phyloP scores from a whole-genome alignment of 768 basidiomycete species.

The Symmetrospora coprosmae region DNA sequence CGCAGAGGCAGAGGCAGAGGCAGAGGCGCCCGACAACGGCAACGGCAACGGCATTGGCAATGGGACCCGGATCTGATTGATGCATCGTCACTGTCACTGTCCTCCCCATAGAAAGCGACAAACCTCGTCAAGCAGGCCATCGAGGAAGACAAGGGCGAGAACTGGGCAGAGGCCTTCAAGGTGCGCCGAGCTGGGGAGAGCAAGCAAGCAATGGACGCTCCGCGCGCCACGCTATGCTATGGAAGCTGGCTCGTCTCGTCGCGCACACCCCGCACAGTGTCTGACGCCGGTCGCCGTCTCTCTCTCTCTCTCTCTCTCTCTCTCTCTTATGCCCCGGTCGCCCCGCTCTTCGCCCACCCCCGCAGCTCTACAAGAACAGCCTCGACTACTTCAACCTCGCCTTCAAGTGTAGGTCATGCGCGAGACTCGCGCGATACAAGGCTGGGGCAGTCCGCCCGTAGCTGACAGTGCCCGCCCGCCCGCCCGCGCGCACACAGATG shows the following conservation, averaged over 20 bases:
- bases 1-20: neutral
- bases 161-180: slow-evolving; percentile 87
- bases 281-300: too few species aligned
- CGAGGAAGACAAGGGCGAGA: slow-evolving; percentile 63
- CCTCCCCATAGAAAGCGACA: neutral
- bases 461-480: neutral
- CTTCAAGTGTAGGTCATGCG: slow-evolving; percentile 57
- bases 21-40: too few species aligned
- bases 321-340: too few species aligned
- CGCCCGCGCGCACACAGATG: slow-evolving; percentile 46
- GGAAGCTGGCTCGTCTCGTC: too few species aligned
- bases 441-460: neutral
- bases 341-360: neutral
- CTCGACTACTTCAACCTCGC: slow-evolving; percentile 98
- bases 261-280: too few species aligned
- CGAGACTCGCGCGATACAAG: slow-evolving; percentile 31
- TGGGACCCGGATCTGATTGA: neutral
- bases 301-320: too few species aligned
- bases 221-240: too few species aligned
- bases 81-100: neutral
- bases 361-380: slow-evolving; percentile 66
- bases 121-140: slow-evolving; percentile 10
- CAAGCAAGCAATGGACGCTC: too few species aligned
- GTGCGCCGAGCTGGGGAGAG: neutral
- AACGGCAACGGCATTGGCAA: too few species aligned